These are phyloP conservation scores for Rubia yunnanensis DNA, from an alignment of 257 asterid species.

Conservation along the genomic window DNA sequence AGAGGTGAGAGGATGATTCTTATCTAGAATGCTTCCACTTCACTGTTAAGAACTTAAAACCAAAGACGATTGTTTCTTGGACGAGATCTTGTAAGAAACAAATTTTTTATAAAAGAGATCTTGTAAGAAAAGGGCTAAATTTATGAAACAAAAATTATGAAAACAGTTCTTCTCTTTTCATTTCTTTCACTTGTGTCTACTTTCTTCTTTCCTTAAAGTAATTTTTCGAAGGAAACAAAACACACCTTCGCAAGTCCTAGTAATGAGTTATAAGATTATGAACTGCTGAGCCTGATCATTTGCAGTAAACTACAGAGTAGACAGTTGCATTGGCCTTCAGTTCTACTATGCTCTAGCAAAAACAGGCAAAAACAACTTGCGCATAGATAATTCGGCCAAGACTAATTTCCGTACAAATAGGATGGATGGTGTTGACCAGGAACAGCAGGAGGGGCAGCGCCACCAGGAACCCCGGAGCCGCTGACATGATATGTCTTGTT, in stretches of 20 bases:
- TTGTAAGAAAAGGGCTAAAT: not conserved
- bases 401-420: constrained; percentile 27
- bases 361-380: too few relatives aligned
- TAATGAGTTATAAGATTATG: not conserved
- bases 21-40: too few relatives aligned
- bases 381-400: not conserved
- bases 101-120: not conserved
- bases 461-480: constrained; percentile 16
- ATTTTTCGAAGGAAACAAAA: not conserved
- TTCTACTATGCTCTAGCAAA: not conserved
- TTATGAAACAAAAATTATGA: too few relatives aligned
- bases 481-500: constrained; percentile 28
- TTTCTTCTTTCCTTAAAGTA: not conserved
- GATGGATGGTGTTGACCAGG: constrained; percentile 33
- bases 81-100: too few relatives aligned
- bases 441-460: constrained; percentile 21
- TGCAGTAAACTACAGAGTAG: not conserved
- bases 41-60: too few relatives aligned
- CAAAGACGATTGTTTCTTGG: too few relatives aligned
- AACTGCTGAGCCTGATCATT: not conserved
- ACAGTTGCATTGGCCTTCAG: not conserved
- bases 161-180: not conserved
- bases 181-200: not conserved
- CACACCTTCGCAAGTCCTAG: too few relatives aligned
- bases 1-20: too few relatives aligned